These are phyloP conservation scores for Musa balbisiana DNA, from an alignment of 202 grass and related monocot species.

Conservation along the genomic window DNA sequence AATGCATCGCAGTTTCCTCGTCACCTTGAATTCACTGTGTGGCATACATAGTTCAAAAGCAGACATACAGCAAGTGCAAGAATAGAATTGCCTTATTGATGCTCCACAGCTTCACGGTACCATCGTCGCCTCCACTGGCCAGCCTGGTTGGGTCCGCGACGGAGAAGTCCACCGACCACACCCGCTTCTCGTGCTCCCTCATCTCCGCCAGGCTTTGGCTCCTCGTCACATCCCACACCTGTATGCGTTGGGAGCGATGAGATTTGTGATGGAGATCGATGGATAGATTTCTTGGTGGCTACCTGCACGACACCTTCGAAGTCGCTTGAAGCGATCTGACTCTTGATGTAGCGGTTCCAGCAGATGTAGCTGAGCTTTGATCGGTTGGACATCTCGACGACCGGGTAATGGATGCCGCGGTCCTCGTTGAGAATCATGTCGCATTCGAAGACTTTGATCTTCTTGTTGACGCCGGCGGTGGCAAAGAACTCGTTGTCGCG, in stretches of 20 bases:
- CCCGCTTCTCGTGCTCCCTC: conserved; percentile 88
- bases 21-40: conserved; percentile 30
- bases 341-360: conserved; percentile 99
- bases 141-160: conserved; percentile 87
- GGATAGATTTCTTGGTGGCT: conserved; percentile 3
- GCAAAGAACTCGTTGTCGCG: conserved; percentile 91
- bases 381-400: conserved; percentile 92
- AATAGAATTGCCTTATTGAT: conserved; percentile 99
- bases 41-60: conserved; percentile 55
- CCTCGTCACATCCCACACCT: conserved; percentile 98
- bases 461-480: conserved; percentile 97
- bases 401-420: conserved; percentile 90
- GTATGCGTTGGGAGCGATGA: background rate
- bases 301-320: conserved; percentile 98
- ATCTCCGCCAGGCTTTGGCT: conserved; percentile 81
- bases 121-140: conserved; percentile 92
- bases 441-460: conserved; percentile 98
- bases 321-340: conserved; percentile 94
- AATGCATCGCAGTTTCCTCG: background rate
- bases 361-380: conserved; percentile 87
- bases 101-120: conserved; percentile 92
- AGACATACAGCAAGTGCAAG: conserved; percentile 77
- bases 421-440: conserved; percentile 84
- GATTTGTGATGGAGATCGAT: no score
- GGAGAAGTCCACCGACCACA: conserved; percentile 96